Evolutionary conservation across 208 protist genomes (phyloP).

Genomic region (Wallacemonas sp.): DNA sequence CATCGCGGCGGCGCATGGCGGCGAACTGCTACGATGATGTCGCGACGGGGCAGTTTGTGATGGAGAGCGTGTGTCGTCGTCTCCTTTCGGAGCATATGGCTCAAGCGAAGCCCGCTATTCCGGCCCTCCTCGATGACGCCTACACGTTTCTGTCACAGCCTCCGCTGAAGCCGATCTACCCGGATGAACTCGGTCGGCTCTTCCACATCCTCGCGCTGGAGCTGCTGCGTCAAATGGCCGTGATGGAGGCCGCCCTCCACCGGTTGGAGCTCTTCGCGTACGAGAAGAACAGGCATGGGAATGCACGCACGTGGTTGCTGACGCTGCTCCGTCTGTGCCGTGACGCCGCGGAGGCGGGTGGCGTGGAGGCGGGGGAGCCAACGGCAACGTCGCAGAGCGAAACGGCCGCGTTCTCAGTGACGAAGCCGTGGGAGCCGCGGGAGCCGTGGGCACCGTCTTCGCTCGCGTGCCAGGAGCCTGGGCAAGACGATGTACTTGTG

Average conservation of each 20-base stretch:
- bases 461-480: conserved; percentile 9
- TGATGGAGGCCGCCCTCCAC: not conserved
- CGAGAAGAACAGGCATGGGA: conserved; percentile 1
- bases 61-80: conserved; percentile 7
- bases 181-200: conserved; percentile 7
- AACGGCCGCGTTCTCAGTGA: not conserved
- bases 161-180: conserved; percentile 21
- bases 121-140: conserved; percentile 20
- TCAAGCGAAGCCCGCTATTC: conserved; percentile 17
- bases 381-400: conserved; percentile 3
- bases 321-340: conserved; percentile 9
- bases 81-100: conserved; percentile 15
- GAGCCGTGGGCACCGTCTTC: conserved; percentile 6
- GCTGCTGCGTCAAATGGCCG: not conserved
- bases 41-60: not conserved
- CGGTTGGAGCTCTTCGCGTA: conserved; percentile 6
- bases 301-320: conserved; percentile 9
- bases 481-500: conserved; percentile 14
- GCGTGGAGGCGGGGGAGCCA: not conserved
- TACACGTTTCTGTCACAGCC: conserved; percentile 21
- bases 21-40: not conserved
- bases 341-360: not conserved
- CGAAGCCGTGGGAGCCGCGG: not conserved
- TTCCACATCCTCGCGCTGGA: conserved; percentile 8
- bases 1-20: no score